Percentiles rank a stretch among this genome's conserved stretches.
Conservation (phyloP, 805 yeast species). For the Babjeviella inositovora region DNA sequence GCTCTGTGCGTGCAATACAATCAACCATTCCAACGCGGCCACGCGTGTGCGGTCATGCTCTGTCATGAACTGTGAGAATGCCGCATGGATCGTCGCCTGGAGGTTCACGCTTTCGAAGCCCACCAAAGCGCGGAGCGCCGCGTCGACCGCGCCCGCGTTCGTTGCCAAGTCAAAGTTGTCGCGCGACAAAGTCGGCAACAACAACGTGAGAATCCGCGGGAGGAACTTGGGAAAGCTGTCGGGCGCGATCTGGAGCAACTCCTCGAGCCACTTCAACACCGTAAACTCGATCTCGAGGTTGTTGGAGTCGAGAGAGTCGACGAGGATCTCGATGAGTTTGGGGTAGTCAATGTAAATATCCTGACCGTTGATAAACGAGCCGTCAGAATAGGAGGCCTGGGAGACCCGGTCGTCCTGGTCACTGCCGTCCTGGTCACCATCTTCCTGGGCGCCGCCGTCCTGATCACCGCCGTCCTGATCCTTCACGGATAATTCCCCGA, state of each 20-base stretch:
- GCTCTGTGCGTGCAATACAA: constrained; percentile 60
- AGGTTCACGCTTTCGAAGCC: constrained; percentile 1
- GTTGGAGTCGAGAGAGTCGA: constrained; percentile 64
- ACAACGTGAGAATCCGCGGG: constrained; percentile 57
- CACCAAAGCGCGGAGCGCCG: too few relatives aligned
- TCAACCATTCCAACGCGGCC: constrained; percentile 82
- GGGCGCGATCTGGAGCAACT: constrained; percentile 60
- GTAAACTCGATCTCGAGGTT: constrained; percentile 67
- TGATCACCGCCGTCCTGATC: constrained; percentile 4
- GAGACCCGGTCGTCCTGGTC: constrained; percentile 5
- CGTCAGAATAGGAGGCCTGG: constrained; percentile 27
- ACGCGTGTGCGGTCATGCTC: constrained; percentile 72
- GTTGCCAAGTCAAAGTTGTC: constrained; percentile 9
- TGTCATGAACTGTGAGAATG: constrained; percentile 56
- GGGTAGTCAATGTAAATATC: constrained; percentile 72
- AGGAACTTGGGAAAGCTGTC: constrained; percentile 56
- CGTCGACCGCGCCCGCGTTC: constrained; percentile 18
- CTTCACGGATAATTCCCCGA: constrained; percentile 2
- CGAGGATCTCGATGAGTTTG: constrained; percentile 62
- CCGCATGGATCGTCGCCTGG: constrained; percentile 52
- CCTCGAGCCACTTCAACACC: constrained; percentile 70
- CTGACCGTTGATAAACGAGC: constrained; percentile 29
- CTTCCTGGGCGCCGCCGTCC: constrained; percentile 7
- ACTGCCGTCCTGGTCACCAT: constrained; percentile 11
- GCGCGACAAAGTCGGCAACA: constrained; percentile 25